These are phyloP conservation scores for Claviceps arundinis DNA, from an alignment of 2,329 filamentous ascomycete genomes.

Conservation along the genomic window DNA sequence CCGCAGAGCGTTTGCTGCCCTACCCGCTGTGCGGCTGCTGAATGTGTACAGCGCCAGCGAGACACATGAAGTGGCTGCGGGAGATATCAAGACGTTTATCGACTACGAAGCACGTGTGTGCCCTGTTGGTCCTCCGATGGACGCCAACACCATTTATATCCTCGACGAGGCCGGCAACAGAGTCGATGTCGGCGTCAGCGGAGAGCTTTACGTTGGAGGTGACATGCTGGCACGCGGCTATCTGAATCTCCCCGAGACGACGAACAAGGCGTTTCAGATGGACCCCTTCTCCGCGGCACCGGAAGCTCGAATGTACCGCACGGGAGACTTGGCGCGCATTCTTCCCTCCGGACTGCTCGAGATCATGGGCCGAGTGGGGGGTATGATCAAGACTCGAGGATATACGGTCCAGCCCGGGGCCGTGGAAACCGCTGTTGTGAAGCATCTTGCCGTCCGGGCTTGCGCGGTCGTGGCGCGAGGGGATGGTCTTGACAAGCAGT, in stretches of 20 bases:
- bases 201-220: slow-evolving; percentile 69
- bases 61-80: slow-evolving; percentile 68
- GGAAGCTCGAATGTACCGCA: slow-evolving; percentile 59
- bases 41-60: slow-evolving; percentile 78
- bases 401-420: slow-evolving; percentile 68
- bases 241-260: slow-evolving; percentile 66
- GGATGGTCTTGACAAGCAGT: slow-evolving; percentile 60
- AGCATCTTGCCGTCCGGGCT: slow-evolving; percentile 54
- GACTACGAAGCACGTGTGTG: slow-evolving; percentile 52
- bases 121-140: slow-evolving; percentile 58
- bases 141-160: slow-evolving; percentile 57
- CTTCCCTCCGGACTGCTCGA: slow-evolving; percentile 56
- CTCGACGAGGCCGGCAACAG: slow-evolving; percentile 54
- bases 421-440: slow-evolving; percentile 59
- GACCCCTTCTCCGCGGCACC: slow-evolving; percentile 48
- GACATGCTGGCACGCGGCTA: slow-evolving; percentile 61
- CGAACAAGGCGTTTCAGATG: slow-evolving; percentile 54
- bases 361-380: slow-evolving; percentile 62
- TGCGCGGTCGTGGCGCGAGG: slow-evolving; percentile 64
- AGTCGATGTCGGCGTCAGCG: slow-evolving; percentile 47
- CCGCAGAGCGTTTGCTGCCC: slow-evolving; percentile 49
- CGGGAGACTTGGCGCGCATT: slow-evolving; percentile 56
- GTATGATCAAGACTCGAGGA: slow-evolving; percentile 70
- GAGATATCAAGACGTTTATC: slow-evolving; percentile 57
- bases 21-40: slow-evolving; percentile 56